These are phyloP conservation scores for Tetrapisispora pingtungensis DNA, from an alignment of 805 yeast species.

Conservation along the genomic window DNA sequence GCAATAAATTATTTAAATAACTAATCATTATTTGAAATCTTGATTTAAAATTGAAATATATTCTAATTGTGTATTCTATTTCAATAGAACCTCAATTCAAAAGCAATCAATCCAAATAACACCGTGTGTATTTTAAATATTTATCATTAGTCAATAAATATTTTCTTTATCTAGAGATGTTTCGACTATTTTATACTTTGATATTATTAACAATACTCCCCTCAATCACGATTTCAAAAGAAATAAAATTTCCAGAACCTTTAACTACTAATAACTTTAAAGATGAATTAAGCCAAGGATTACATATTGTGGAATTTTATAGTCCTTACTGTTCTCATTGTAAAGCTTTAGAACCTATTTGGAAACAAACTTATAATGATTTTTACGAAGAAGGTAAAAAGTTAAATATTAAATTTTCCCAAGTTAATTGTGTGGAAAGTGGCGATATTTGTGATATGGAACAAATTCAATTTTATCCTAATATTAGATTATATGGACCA, in stretches of 20 bases:
- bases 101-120: no score
- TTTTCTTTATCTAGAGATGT: background rate
- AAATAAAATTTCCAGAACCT: slow-evolving; percentile 35
- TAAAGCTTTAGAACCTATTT: slow-evolving; percentile 62
- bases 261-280: slow-evolving; percentile 45
- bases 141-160: no score
- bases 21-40: no score
- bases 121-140: no score
- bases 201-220: background rate
- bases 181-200: background rate
- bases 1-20: no score
- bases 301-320: slow-evolving; percentile 76
- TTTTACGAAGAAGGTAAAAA: slow-evolving; percentile 37
- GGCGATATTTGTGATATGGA: slow-evolving; percentile 79
- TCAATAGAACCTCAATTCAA: no score
- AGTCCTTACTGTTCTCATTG: slow-evolving; percentile 90
- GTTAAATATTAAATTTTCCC: slow-evolving; percentile 47
- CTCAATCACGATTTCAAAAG: background rate
- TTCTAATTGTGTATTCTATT: no score
- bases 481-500: slow-evolving; percentile 60
- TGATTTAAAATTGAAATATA: no score
- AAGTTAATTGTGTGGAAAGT: slow-evolving; percentile 76
- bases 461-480: slow-evolving; percentile 55
- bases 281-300: slow-evolving; percentile 37
- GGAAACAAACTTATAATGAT: slow-evolving; percentile 56